Base-by-base conservation (phyloP, 495 filamentous ascomycete genomes). In the Penicillium waksmanii region DNA sequence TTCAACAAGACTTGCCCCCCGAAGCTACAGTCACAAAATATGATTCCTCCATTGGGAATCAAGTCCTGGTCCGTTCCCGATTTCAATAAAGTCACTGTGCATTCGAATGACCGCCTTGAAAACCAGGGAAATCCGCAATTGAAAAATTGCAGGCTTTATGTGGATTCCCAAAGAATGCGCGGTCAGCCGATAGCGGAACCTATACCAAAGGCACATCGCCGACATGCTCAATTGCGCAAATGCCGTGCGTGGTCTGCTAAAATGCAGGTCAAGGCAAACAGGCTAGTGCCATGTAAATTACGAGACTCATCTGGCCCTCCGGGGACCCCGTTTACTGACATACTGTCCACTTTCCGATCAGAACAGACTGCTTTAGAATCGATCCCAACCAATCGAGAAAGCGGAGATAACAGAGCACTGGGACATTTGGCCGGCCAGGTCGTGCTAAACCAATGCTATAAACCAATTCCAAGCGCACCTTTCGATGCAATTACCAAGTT, bases 221-320 rank as follows among this genome's bases (percentile, higher is more conserved):
- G 23, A 7, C 15, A 25, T 38, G 6, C 15, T n/a, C 15, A 56
- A 40, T 55, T 58, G 34, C 58, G 62, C 3, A 77, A 58, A 47
- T 71, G 73, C 49, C 66, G 70, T 34, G 53, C 59, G 19, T 80
- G 77, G 77, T 74, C 76, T 9, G 69, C 75, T 18, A 63, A 67
- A 31, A 73, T 80, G 72, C 70, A 77, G 47, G 18, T 78, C 8
- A 60, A 69, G 43, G 59, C 68, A 19, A 53, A 52, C 3, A 56
- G 56, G 11, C 38, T 33, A 10, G 34, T 57, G 2, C 21, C 57
- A 15, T 23, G 60, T 23, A 55, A 62, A 27, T 49, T 56, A 3
- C 44, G 53, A 8, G 67, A 62, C 33, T 64, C 70, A 12, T 62
- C 63, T 23, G 72, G 67, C 1, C 76, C 76, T 12, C 77, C 75